Conservation (phyloP, 139 green algal species). For the Chlamydomonas eustigma region DNA sequence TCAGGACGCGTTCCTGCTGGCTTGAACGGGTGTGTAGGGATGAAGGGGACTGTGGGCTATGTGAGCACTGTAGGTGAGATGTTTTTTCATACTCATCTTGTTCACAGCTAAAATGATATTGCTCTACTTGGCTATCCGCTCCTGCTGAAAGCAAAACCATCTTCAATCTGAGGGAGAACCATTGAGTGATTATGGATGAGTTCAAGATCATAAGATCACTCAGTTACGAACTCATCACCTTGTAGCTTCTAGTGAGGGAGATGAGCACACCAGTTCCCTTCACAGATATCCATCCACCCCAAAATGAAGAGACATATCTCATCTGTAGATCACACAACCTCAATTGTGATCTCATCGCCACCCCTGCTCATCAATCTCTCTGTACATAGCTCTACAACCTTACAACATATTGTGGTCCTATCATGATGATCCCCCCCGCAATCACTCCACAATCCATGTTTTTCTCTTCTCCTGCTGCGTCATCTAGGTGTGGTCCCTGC, state of each 20-base stretch:
- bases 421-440: neutral
- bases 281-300: too few species aligned
- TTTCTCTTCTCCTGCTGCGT: neutral
- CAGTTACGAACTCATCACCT: neutral
- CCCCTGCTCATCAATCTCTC: neutral
- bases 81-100: neutral
- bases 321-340: too few species aligned
- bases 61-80: conserved; percentile 47
- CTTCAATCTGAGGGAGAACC: neutral
- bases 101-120: neutral
- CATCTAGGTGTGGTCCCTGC: conserved; percentile 67
- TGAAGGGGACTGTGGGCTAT: conserved; percentile 69
- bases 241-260: neutral
- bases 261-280: too few species aligned
- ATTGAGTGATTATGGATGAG: neutral
- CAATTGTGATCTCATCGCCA: too few species aligned
- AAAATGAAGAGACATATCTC: too few species aligned
- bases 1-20: conserved; percentile 60
- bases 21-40: conserved; percentile 69
- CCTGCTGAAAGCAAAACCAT: neutral
- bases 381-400: neutral
- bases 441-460: neutral
- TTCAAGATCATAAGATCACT: neutral
- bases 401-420: neutral
- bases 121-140: too few species aligned